Evolutionary conservation across 768 basidiomycete genomes (phyloP).

Genomic region (Leccinellum albellum): DNA sequence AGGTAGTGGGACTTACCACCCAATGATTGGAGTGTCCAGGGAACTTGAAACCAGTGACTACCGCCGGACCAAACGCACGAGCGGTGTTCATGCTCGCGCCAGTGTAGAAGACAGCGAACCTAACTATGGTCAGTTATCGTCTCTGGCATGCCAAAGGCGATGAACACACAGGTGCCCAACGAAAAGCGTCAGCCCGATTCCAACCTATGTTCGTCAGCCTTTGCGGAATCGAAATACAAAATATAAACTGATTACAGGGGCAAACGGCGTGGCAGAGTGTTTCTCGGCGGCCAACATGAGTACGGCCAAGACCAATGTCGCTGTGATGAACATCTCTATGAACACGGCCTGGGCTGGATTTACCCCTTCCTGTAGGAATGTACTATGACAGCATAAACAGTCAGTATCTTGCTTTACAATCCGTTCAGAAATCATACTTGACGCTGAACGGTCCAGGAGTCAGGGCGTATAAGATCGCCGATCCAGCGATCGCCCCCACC

Average conservation of each 20-base stretch:
- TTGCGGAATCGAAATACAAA: not conserved
- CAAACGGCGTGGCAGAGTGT: constrained; percentile 61
- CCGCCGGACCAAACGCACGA: constrained; percentile 67
- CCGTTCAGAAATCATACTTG: constrained; percentile 38
- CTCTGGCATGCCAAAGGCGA: not conserved
- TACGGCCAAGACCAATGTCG: constrained; percentile 56
- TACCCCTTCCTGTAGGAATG: constrained; percentile 41
- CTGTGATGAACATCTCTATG: constrained; percentile 70
- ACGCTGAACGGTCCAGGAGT: constrained; percentile 53
- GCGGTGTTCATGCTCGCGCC: constrained; percentile 69
- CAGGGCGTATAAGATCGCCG: constrained; percentile 51
- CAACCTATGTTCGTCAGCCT: constrained; percentile 39
- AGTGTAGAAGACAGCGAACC: constrained; percentile 59
- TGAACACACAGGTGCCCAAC: constrained; percentile 52
- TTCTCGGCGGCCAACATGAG: constrained; percentile 74
- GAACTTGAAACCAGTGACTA: constrained; percentile 51
- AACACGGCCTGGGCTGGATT: constrained; percentile 59
- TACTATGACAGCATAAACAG: constrained; percentile 34
- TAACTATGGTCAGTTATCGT: constrained; percentile 16
- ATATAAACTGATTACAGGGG: constrained; percentile 44
- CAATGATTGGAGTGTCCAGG: constrained; percentile 46
- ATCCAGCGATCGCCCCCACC: constrained; percentile 54
- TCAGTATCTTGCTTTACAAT: not conserved
- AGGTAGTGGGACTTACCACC: constrained; percentile 45
- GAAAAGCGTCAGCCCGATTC: constrained; percentile 65